Evolutionary conservation across 345 rosid species (phyloP).

Genomic region (Salix purpurea): DNA sequence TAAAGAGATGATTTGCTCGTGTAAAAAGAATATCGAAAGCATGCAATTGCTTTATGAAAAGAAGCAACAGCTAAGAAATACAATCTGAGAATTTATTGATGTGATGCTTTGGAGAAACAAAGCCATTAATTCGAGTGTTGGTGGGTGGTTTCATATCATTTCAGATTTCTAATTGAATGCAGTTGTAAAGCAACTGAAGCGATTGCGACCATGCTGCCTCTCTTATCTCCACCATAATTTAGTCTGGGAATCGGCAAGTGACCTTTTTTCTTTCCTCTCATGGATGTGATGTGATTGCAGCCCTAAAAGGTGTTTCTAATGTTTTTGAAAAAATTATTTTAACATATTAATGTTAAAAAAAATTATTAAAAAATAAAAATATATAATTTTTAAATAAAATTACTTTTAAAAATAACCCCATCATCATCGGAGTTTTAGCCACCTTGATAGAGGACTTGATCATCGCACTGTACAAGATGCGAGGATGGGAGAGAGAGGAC

Average conservation of each 20-base stretch:
- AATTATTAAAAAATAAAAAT: too few relatives aligned
- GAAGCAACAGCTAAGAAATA: not conserved
- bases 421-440: too few relatives aligned
- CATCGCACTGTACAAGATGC: constrained; percentile 13
- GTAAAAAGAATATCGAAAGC: not conserved
- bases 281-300: constrained; percentile 7
- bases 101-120: not conserved
- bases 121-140: not conserved
- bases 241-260: not conserved
- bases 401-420: too few relatives aligned
- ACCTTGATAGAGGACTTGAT: not conserved
- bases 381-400: too few relatives aligned
- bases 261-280: not conserved
- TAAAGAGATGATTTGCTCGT: not conserved
- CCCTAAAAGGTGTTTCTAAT: too few relatives aligned
- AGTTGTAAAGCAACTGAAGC: constrained; percentile 1
- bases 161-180: not conserved
- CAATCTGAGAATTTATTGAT: not conserved
- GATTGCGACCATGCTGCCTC: not conserved
- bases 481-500: not conserved
- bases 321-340: too few relatives aligned
- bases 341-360: rapidly evolving
- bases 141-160: not conserved
- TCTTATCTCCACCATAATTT: constrained; percentile 11
- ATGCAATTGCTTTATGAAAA: not conserved